Base-by-base conservation (phyloP, 1,284 basidiomycete genomes). In the Coniferiporia weirii region DNA sequence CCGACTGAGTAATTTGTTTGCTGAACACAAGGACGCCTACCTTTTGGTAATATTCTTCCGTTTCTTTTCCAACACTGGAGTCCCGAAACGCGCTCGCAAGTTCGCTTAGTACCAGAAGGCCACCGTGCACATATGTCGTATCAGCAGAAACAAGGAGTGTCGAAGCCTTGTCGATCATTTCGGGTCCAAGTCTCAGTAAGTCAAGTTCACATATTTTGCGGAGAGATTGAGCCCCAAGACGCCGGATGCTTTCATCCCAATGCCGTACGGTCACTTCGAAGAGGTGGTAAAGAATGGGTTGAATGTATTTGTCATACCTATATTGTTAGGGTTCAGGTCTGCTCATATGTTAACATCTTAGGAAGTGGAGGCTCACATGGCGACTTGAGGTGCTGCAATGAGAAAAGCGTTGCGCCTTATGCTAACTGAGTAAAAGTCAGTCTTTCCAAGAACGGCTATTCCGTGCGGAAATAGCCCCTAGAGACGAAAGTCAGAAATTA, bases 341-440 rank as follows among this genome's bases (percentile, higher is more conserved):
- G 12, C 38, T 40, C 27, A 27, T 27, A 27, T 47, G 53, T 43
- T 57, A n/a, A 36, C 38, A 52, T 22, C 52, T 52, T 57, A 48
- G 51, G 51, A 56, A 54, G 53, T 43, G 19, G 19, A 43, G 15
- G 79, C 89, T 67, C 69, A 95, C 89, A 79, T 76, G 12, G 95
- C 93, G 17, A 98, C 91, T 64, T 89, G 84, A 36, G 91, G 87
- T 47, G 94, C 92, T 50, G 93, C 92, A 4, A 79, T 73, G 5
- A 93, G 74, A 69, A 96, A 98, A 0, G 95, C 87, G 65, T 91
- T 91, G 61, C 89, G 80, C 35, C 93, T 77, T 8, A 95, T 80
- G 64, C 93, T 91, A 52, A 99, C 91, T 17, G 93, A 88, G 72
- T 93, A 97, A 71, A 98, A 99, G 73, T 99, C 97, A 0, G 93